Evolutionary conservation across 768 basidiomycete species (phyloP), one percentile per base, ranked within the genome.

Genomic region (Lentinula edodes): DNA sequence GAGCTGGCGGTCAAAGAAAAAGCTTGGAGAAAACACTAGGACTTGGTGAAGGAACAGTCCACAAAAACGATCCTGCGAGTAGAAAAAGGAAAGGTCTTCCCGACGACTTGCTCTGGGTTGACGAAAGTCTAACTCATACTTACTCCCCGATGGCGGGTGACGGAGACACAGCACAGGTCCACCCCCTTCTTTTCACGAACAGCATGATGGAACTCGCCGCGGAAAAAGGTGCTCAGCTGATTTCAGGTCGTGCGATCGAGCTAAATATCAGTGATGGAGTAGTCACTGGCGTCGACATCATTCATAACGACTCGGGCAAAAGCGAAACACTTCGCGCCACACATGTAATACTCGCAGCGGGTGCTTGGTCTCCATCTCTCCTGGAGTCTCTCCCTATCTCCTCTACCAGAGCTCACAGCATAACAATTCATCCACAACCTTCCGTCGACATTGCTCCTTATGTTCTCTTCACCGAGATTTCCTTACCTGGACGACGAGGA

Each of bases 391-490:
- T 90, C 34, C 86, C 87, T 15, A 79, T 91, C 65, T 67, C 75
- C n/a, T 80, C 80, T 46, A 85, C 80, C 6, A 86, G 90, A 58
- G 89, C 88, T 0, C 90, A 91, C 71, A 90, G 88, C 67, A 80
- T 92, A 67, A 84, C 83, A 7, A 83, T 90, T 64, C 82, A 74
- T 13, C 82, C 87, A 0, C 68, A 71, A 18, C 68, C 78, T 3
- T 69, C 68, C 8, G 72, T 74, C 35, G 69, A 71, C 23, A 80
- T 93, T 69, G 77, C 88, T 5, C 88, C 91, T 2, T 90, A 93
- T 68, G 89, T 89, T 41, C 78, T 94, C 58, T 96, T 95, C 73
- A 92, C 93, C 35, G 87, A 88, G 69, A 90, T 96, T 65, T 64
- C 64, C 20, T 63, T 72, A 6, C 70, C 69, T 13, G 61, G 52